These are phyloP conservation scores for Tuber calosporum DNA, from an alignment of 495 filamentous ascomycete species.

Conservation along the genomic window DNA sequence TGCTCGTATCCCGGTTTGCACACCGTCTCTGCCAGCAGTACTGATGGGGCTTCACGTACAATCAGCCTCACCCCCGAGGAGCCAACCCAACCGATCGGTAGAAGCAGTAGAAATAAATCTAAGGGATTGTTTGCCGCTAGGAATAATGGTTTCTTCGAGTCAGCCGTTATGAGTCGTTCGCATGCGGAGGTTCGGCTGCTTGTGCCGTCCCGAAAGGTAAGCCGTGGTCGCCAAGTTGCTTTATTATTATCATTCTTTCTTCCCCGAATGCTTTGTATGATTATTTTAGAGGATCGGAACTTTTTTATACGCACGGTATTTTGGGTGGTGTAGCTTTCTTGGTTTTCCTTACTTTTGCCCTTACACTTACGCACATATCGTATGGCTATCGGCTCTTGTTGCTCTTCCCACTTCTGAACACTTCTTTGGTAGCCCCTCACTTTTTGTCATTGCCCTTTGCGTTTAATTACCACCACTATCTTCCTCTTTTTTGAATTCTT, in stretches of 20 bases:
- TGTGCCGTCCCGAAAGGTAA: constrained; percentile 37
- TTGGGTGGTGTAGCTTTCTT: background rate
- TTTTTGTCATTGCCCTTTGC: background rate
- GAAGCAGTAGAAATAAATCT: constrained; percentile 38
- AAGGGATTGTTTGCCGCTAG: constrained; percentile 38
- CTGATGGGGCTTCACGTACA: constrained; percentile 33
- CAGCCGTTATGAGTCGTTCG: constrained; percentile 40
- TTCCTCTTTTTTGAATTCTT: background rate
- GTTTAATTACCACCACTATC: background rate
- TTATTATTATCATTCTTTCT: constrained; percentile 2
- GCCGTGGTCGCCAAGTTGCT: background rate
- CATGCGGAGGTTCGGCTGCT: constrained; percentile 39
- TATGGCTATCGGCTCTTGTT: constrained; percentile 11
- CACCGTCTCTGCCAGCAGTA: constrained; percentile 24
- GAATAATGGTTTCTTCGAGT: constrained; percentile 42
- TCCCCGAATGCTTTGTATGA: background rate
- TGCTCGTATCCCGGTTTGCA: constrained; percentile 35
- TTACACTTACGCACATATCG: background rate
- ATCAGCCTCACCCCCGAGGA: constrained; percentile 36
- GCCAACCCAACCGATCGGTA: constrained; percentile 36
- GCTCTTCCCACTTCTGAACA: background rate
- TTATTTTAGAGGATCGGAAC: background rate
- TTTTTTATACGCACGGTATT: background rate
- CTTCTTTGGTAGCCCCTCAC: background rate
- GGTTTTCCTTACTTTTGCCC: background rate